Base-by-base conservation (phyloP, 371 early-diverging fungal genomes). In the Blyttiomyces sp. region DNA sequence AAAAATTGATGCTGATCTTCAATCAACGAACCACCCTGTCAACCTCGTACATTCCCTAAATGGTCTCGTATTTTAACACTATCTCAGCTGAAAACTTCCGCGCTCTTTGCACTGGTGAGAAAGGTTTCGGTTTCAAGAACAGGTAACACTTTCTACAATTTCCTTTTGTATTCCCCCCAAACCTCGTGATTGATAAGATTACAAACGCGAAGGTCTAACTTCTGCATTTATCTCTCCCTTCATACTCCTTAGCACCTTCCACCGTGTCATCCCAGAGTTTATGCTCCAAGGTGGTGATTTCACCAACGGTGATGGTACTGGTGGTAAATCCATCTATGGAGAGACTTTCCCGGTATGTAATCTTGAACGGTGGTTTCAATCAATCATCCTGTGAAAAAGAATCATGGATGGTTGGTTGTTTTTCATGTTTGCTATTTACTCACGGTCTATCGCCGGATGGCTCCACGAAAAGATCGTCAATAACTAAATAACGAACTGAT, bases 241-340 rank as follows among this genome's bases (percentile, higher is more conserved):
- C 75, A 32, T 61, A 44, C 39, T 30, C 57, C 23, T 70, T 70
- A 13, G 66, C 55, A 48, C 68, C 31, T 81, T 81, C 77, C 79
- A 78, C 73, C 72, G 79, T 56, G 79, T 81, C 43, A 79, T 79
- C 64, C 75, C 75, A 3, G 17, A 61, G 31, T 71, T 71, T 60
- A 71, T 71, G 69, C 59, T 56, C 73, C 76, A 75, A 56, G 69
- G 77, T 46, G 77, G 76, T 27, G 79, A 78, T 72, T 73, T 76
- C 27, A 88, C 88, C 26, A 71, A 82, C 59, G 81, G 76, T 53
- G 83, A 92, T 70, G 93, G 93, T 21, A 84, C 84, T 32, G 86
- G 85, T 23, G 78, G 63, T 36, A 66, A 63, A 60, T 80, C 48
- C 59, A 85, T 69, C 82, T 85, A 71, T 63, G 84, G 85, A 48